Base-by-base conservation (phyloP, 306 rosid genomes). In the Prunus salicina region DNA sequence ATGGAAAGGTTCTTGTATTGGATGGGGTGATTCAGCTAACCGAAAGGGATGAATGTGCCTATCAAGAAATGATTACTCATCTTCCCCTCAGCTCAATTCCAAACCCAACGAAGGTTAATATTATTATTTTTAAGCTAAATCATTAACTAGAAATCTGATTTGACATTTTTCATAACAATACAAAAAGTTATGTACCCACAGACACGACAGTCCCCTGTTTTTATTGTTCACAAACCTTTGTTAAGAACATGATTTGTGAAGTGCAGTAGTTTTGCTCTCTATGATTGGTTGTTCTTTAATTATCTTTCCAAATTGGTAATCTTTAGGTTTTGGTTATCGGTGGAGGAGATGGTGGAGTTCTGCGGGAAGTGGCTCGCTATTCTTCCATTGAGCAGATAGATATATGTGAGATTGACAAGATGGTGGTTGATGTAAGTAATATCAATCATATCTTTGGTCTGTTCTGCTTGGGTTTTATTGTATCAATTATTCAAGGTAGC, bases 21-120 rank as follows among this genome's bases (percentile, higher is more conserved):
- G 99, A 96, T 66, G 99, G 99, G 22, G 99, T 96, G 76, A 96
- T 96, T 91, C 99, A 96, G 86, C 93, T 96, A 62, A 96, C 99
- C 0, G 99, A 96, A 86, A 88, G 98, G 84, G 99, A 96, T 82
- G 99, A 96, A 84, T 96, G 99, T 76, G 97, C 99, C 68, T 96
- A 96, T 87, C 99, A 96, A 83, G 99, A 96, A 86, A 96, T 96
- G 99, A 96, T 96, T 75, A 79, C 93, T 19, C 98, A 96, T 82
- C 97, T 96, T 82, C 96, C 99, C 55, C 91, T 96, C 45, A 91
- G 99, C 89, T 96, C 99, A 55, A 96, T 96, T 81, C 86, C 91
- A 76, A 87, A 87, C 79, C 98, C 99, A 50, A 87, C 82, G 82
- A 96, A 92, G 99, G 99, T 92, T 13, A 38, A 12, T 61, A 5